Base-by-base conservation (phyloP, 441 rosid genomes). In the Aquilaria agallochum region DNA sequence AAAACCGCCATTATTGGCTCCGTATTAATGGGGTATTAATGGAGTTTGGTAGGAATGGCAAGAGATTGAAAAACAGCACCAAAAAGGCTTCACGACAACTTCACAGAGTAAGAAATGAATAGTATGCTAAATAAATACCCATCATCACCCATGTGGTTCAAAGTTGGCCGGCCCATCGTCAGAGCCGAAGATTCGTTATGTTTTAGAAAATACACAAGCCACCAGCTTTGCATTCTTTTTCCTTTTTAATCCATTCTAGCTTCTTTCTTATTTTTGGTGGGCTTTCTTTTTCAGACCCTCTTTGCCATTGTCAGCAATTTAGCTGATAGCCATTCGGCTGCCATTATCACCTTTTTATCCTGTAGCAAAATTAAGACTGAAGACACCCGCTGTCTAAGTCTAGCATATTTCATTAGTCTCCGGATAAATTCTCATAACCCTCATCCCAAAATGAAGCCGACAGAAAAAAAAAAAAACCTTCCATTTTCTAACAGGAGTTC, bases 231-330 rank as follows among this genome's bases (percentile, higher is more conserved):
- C 60, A 5, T 5, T 20, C 50, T 15, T 36, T 14, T 9, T 14
- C 15, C 55, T 45, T 0, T 54, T 56, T 45, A 31, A 46, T 13
- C 33, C 63, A 60, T 60, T 67, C 68, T 49, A 50, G 45, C 65
- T 64, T 58, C 53, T 47, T 13, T 52, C 30, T 11, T 53, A 36
- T 36, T 36, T 69, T 10, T 59, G 45, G 62, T 47, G 60, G 46
- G 70, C 60, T 69, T 44, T 45, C 70, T 46, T 58, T 57, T 30
- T 27, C 66, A 51, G 68, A 65, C 71, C 71, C 71, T 67, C 70
- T 56, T 72, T 63, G 63, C 64, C 70, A 1, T 58, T 57, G 58
- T 59, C 45, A 45, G 31, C 20, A 44, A 64, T 63, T 72, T 52
- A 56, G 64, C 67, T 52, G 66, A 65, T 58, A 55, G 42, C 55